Base-by-base conservation (phyloP, 306 rosid species). In the Prunus armeniaca region DNA sequence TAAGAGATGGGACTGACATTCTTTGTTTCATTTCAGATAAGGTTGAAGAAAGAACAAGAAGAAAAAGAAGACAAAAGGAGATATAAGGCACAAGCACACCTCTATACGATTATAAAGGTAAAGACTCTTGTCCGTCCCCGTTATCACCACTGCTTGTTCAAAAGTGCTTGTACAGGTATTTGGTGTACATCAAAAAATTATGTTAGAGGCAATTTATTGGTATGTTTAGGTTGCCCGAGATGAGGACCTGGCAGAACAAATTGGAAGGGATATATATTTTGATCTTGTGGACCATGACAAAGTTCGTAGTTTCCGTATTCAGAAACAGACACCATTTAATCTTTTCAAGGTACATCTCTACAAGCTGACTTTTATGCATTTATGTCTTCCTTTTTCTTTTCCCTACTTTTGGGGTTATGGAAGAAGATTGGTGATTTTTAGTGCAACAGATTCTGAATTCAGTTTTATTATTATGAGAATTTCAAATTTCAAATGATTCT, bases 241-340 rank as follows among this genome's bases (percentile, higher is more conserved):
- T 76, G 89, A 72, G 62, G 98, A 94, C 82, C 89, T 94, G 49
- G 70, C 19, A 34, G 89, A 90, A 54, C 98, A 94, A 81, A 91
- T 91, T 56, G 98, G 98, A 57, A 91, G 81, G 73, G 88, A 85
- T 74, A 86, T 86, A 82, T 91, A 87, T 84, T 94, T 94, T 67
- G 98, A 91, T 82, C 97, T 94, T 43, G 98, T 94, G 76, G 95
- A 94, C 84, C 97, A 91, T 89, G 97, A 94, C 72, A 94, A 90
- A 90, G 97, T 94, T 79, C 88, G 61, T 27, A 90, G 89, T 85
- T 91, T 94, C 71, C 98, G 96, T 55, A 80, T 90, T 78, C 80
- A 85, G 82, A 94, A 87, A 69, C 91, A 89, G 74, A 86, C 61
- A 19, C 86, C 91, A 30, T 91, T 94, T 75, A 69, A 71, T 66